Evolutionary conservation across 495 filamentous ascomycete genomes (phyloP), one percentile per base, ranked within the genome.

Genomic region (Chaetomium tenue): DNA sequence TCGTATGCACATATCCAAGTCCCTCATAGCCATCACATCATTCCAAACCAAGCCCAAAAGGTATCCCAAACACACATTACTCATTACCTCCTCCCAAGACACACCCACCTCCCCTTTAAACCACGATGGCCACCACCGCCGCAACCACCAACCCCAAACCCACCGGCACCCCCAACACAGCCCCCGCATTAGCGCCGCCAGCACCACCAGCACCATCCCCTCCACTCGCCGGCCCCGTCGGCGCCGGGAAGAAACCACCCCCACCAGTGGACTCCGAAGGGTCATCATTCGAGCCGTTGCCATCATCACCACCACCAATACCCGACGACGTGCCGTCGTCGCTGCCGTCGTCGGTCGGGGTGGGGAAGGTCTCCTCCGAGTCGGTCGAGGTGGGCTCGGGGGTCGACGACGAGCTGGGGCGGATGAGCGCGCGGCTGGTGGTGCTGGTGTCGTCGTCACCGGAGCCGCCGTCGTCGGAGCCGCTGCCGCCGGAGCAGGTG

Each of bases 401-500:
- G 3, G 30, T 33, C 3, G 30, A 3, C 3, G 30, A 3, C 30
- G 30, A 33, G 30, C 3, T 33, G 3, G 30, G 30, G 3, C 30
- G 30, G 33, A 37, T 37, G 3, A 37, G 5, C 33, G 6, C 33
- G 33, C 33, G 33, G 33, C 33, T 55, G 18, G 16, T 55, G 12
- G 53, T 60, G 44, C 58, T 60, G 48, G 33, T 53, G 46, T 52
- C 48, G 7, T 26, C 33, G 60, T 30, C n/a, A 30, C 23, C 30
- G 3, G 12, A 13, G 60, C 22, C 33, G 48, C 11, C 23, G 7
- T 25, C 47, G 20, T 64, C 63, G 40, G 59, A 66, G 20, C 16
- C 23, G 2, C n/a, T 33, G 30, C 30, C 30, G 30, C 30, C 33
- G 33, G 6, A 9, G 33, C 33, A 37, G 33, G 33, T 37, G 33